phyloP scores from a whole-genome alignment of 345 rosid species.

The Lepidium didymum region DNA sequence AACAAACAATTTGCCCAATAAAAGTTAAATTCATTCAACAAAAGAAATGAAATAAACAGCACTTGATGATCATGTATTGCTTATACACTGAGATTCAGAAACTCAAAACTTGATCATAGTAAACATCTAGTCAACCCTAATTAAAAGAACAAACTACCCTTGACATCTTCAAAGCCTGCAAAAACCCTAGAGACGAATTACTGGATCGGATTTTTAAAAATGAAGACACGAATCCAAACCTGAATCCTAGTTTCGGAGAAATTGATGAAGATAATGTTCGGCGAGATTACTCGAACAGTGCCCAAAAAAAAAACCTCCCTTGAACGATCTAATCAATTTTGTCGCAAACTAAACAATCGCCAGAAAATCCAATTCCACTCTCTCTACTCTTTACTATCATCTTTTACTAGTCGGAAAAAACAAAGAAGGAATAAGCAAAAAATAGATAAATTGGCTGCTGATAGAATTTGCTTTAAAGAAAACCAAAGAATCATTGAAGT shows the following conservation, averaged over 20 bases:
- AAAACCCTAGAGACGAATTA: conserved; percentile 14
- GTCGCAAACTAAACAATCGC: conserved; percentile 27
- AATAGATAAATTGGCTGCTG: not conserved
- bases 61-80: not conserved
- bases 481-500: not conserved
- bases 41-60: not conserved
- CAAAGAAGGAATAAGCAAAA: not conserved
- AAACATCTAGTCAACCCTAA: not conserved
- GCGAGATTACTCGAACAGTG: conserved; percentile 18
- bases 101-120: conserved; percentile 1
- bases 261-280: conserved; percentile 10
- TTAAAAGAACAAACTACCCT: conserved; percentile 25
- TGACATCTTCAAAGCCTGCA: conserved; percentile 19
- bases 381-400: not conserved
- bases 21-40: not conserved
- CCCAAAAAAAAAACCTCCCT: not conserved
- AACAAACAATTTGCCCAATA: not conserved
- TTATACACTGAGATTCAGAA: not conserved
- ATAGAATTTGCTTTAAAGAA: conserved; percentile 2
- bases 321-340: conserved; percentile 9
- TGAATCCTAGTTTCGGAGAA: conserved; percentile 4
- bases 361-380: not conserved
- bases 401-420: not conserved
- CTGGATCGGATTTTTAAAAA: not conserved
- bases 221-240: conserved; percentile 10